phyloP scores from a whole-genome alignment of 495 filamentous ascomycete genomes.

The Astrocystis sublimbata region DNA sequence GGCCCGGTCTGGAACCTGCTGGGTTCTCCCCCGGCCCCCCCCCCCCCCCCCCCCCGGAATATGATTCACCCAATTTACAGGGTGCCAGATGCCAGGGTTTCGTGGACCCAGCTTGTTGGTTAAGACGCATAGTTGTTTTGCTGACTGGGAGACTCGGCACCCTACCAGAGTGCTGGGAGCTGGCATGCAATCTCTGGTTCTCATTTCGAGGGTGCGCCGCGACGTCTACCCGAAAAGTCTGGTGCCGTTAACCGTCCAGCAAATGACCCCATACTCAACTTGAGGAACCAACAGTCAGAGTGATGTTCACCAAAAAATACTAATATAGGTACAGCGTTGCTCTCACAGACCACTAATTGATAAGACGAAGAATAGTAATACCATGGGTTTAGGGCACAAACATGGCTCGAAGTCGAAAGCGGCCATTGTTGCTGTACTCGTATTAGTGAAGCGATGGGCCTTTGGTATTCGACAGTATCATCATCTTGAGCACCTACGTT shows the following conservation, averaged over 20 bases:
- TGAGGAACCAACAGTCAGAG: background rate
- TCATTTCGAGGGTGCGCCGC: background rate
- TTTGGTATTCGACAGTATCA: no score
- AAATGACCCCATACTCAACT: background rate
- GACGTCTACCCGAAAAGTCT: background rate
- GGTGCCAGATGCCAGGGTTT: background rate
- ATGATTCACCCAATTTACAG: background rate
- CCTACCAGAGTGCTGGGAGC: conserved; percentile 10
- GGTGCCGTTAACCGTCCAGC: background rate
- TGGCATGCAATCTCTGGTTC: background rate
- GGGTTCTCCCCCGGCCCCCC: background rate
- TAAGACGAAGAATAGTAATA: no score
- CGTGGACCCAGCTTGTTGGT: background rate
- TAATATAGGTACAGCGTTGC: no score
- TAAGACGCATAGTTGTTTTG: background rate
- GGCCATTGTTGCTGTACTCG: no score
- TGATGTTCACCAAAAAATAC: no score
- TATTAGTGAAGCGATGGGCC: no score
- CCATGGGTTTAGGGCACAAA: no score
- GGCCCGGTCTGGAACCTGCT: background rate
- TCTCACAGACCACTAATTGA: no score
- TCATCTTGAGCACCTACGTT: no score
- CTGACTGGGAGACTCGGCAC: no score
- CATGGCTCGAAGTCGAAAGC: no score
- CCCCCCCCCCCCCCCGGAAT: no score